These are phyloP conservation scores for Nitzschia inconspicua DNA, from an alignment of 108 stramenopile species.

Conservation along the genomic window DNA sequence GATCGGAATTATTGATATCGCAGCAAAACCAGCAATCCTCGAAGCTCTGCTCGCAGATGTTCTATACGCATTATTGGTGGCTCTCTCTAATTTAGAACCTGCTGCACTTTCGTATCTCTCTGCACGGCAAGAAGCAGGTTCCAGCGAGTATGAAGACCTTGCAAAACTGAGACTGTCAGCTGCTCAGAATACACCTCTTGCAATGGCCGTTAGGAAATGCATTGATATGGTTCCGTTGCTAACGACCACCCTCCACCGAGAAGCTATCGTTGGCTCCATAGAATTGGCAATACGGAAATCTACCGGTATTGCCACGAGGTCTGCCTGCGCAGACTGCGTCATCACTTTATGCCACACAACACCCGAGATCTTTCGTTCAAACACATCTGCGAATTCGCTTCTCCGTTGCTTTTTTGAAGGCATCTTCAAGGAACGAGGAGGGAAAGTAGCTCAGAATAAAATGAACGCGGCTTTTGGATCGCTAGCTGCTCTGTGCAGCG, in stretches of 20 bases:
- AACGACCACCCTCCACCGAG: conserved; percentile 45
- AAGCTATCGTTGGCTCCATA: conserved; percentile 55
- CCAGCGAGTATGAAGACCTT: conserved; percentile 54
- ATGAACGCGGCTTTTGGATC: conserved; percentile 58
- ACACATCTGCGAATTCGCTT: conserved; percentile 62
- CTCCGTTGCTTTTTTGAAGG: conserved; percentile 81
- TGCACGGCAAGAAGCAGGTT: conserved; percentile 43
- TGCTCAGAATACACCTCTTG: conserved; percentile 72
- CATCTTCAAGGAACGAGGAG: conserved; percentile 68
- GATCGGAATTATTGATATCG: conserved; percentile 67
- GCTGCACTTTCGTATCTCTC: conserved; percentile 81
- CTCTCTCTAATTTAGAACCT: conserved; percentile 80
- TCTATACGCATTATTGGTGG: conserved; percentile 62
- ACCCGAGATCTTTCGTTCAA: conserved; percentile 65
- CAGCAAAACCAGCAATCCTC: conserved; percentile 54
- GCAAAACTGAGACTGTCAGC: conserved; percentile 53
- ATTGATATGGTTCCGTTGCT: conserved; percentile 58
- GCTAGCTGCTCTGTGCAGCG: conserved; percentile 71
- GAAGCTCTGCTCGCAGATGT: conserved; percentile 78
- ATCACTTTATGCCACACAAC: conserved; percentile 57
- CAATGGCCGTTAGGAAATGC: conserved; percentile 68
- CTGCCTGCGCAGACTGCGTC: conserved; percentile 76
- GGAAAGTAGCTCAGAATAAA: conserved; percentile 50
- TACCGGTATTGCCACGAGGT: conserved; percentile 75
- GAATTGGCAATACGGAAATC: conserved; percentile 47